Conservation (phyloP, 176 grass and related monocot species). For the sorghum (Sorghum bicolor) region DNA sequence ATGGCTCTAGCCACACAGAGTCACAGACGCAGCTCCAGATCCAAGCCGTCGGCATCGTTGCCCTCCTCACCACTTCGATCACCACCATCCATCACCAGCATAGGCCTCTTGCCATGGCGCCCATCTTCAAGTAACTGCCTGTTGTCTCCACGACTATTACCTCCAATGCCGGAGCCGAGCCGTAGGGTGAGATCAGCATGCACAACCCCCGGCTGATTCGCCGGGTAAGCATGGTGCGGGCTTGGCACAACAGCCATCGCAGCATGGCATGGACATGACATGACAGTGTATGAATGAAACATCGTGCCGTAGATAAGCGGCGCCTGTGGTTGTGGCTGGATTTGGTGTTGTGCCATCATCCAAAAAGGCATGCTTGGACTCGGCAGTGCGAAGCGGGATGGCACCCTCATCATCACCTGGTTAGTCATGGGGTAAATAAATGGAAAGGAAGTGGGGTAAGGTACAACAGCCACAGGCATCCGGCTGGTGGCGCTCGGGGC, state of each 20-base stretch:
- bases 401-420: neutral
- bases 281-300: neutral
- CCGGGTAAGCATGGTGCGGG: neutral
- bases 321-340: neutral
- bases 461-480: neutral
- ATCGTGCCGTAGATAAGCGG: neutral
- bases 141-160: neutral
- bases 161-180: neutral
- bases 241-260: no score
- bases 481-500: neutral
- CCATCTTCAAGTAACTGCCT: neutral
- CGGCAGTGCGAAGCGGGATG: no score
- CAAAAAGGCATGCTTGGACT: neutral
- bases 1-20: neutral
- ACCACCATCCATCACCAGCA: neutral
- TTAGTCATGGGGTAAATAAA: neutral
- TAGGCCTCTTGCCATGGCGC: neutral
- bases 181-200: neutral
- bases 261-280: neutral
- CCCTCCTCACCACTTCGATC: neutral
- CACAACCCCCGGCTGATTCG: neutral
- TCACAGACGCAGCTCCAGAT: conserved; percentile 15
- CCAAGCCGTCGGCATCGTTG: neutral
- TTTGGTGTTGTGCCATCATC: neutral
- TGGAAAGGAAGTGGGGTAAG: neutral